A percentile compares a stretch with the other conserved stretches of the same genome.
Evolutionary conservation across 2,329 filamentous ascomycete genomes (phyloP).

Genomic region (Cylindrodendrum hubeiense): DNA sequence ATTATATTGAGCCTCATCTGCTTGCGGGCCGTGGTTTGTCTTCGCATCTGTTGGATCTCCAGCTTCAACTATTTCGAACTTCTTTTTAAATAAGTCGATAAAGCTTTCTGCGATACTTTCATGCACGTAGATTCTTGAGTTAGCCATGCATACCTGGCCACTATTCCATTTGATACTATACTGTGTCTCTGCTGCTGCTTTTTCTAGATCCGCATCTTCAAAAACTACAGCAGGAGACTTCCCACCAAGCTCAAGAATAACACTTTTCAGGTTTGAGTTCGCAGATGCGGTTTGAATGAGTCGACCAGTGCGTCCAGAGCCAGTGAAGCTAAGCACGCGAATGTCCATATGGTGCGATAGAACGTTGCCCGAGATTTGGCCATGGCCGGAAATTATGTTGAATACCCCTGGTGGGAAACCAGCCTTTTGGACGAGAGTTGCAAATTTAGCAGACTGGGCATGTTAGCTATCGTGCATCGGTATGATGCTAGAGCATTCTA

Average conservation of each 20-base stretch:
- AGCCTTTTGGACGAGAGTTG: constrained; percentile 73
- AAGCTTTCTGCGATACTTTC: constrained; percentile 54
- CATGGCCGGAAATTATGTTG: constrained; percentile 79
- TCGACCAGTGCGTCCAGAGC: constrained; percentile 76
- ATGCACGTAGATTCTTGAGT: constrained; percentile 69
- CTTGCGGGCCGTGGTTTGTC: constrained; percentile 26
- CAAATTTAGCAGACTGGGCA: constrained; percentile 35
- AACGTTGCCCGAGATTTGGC: constrained; percentile 73
- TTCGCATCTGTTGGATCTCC: constrained; percentile 17
- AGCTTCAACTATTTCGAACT: background rate
- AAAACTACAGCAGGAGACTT: constrained; percentile 77
- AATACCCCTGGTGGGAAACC: constrained; percentile 82
- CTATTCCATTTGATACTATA: constrained; percentile 63
- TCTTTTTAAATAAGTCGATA: constrained; percentile 13
- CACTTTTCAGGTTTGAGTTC: constrained; percentile 72
- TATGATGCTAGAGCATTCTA: no score
- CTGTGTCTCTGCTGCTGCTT: constrained; percentile 60
- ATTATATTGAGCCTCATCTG: constrained; percentile 28
- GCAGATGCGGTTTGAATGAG: constrained; percentile 80
- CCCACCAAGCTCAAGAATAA: constrained; percentile 76
- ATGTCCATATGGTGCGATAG: constrained; percentile 76
- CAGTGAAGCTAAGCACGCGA: constrained; percentile 82
- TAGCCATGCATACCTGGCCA: constrained; percentile 72
- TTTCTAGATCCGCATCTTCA: constrained; percentile 57
- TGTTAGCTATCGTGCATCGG: constrained; percentile 13